A percentile compares a stretch with the other conserved stretches of the same genome.
Evolutionary conservation across 164 flowering plant genomes (phyloP).

Genomic region (Chimonanthus salicifolius): DNA sequence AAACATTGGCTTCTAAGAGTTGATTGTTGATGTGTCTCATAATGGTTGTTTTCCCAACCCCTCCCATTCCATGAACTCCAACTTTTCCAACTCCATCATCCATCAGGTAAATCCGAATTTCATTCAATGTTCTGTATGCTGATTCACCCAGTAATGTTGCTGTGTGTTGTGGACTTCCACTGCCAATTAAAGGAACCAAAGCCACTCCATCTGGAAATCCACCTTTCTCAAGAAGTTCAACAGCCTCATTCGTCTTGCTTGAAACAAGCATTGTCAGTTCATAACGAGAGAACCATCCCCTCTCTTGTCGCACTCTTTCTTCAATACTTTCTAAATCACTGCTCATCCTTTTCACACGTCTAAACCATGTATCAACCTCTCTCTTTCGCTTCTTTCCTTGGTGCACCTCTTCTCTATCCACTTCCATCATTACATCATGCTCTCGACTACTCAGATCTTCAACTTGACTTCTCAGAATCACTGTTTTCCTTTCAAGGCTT

Average conservation of each 20-base stretch:
- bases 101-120: not conserved
- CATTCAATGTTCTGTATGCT: not conserved
- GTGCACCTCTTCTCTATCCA: not conserved
- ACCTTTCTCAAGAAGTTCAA: not conserved
- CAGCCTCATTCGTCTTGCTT: not conserved
- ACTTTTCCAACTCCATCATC: not conserved
- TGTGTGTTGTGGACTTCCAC: not conserved
- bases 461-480: not conserved
- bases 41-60: not conserved
- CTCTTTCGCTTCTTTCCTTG: constrained; percentile 1
- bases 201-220: not conserved
- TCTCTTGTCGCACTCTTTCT: not conserved
- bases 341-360: not conserved
- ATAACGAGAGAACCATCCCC: not conserved
- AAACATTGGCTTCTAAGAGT: not conserved
- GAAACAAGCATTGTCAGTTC: not conserved
- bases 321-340: not conserved
- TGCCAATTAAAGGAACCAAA: not conserved
- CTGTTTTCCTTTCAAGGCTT: not conserved
- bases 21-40: not conserved
- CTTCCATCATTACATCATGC: not conserved
- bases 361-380: not conserved
- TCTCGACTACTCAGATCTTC: constrained; percentile 1
- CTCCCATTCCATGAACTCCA: not conserved
- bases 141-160: not conserved